Base-by-base conservation (phyloP, 1,139 yeast species). In the Taphrina betulina region DNA sequence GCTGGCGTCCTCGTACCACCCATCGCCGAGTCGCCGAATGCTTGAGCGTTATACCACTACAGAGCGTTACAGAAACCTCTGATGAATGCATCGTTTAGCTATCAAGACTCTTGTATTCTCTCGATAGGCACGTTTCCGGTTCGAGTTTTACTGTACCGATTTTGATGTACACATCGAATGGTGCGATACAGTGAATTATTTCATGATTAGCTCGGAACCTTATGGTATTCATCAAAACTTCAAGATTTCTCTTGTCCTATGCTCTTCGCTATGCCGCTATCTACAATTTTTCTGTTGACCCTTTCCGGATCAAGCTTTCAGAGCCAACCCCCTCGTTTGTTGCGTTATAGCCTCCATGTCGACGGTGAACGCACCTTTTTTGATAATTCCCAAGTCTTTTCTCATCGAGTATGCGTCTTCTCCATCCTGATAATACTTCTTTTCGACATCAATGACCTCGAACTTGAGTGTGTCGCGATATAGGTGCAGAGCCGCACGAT, bases 371-470 rank as follows among this genome's bases (percentile, higher is more conserved):
- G 53, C 36, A 7, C 40, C 50, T 19, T 38, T 40, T 33, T 46
- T 54, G 20, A 54, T 22, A 3, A 44, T 24, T 34, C 24, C 23
- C 31, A 54, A 28, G 26, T 41, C 54, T 33, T 41, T 51, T 24
- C 50, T 33, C 54, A 46, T 54, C 14, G 95, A 85, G 70, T 89
- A 92, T n/a, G 98, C 98, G 72, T 94, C 97, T 70, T 94, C 99
- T 24, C 95, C 96, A 70, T 92, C 97, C 59, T 92, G 96, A 68
- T 92, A 92, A 69, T 94, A 92, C 19, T 85, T 78, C 64, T 81
- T 85, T 66, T 90, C 96, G 59, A 92, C 82, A 45, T 83, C 80
- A 57, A 84, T 77, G 44, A 88, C 92, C 65, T 81, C 90, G 68
- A 94, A 92, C 61, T 79, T 75, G 61, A 94, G 76, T 3, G 96